A percentile compares a stretch with the other conserved stretches of the same genome.
These are phyloP conservation scores for Lophiostoma macrostomum DNA, from an alignment of 495 filamentous ascomycete species.

Conservation along the genomic window DNA sequence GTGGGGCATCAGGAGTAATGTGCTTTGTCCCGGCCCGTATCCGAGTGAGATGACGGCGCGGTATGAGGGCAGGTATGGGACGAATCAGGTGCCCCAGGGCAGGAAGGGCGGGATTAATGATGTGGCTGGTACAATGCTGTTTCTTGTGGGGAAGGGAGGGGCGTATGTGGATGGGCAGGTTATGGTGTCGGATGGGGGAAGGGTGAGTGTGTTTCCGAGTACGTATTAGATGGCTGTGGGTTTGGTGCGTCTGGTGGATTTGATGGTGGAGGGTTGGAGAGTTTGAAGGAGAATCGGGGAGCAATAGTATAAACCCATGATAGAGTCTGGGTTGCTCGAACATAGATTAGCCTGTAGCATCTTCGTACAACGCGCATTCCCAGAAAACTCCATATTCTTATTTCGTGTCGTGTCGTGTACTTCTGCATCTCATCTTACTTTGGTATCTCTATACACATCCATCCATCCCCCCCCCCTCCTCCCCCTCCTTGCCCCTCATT, in stretches of 20 bases:
- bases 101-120: conserved; percentile 56
- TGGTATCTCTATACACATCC: too few species aligned
- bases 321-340: too few species aligned
- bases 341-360: too few species aligned
- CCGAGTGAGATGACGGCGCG: conserved; percentile 60
- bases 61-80: conserved; percentile 44
- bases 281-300: too few species aligned
- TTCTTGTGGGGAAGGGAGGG: conserved; percentile 59
- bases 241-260: too few species aligned
- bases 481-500: not conserved
- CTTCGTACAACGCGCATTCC: too few species aligned
- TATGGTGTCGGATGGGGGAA: conserved; percentile 57
- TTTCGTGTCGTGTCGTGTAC: too few species aligned
- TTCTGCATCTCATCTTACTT: too few species aligned
- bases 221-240: too few species aligned
- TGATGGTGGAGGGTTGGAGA: too few species aligned
- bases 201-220: conserved; percentile 48
- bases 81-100: conserved; percentile 51
- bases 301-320: too few species aligned
- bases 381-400: too few species aligned
- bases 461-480: conserved; percentile 1
- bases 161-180: conserved; percentile 58
- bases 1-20: conserved; percentile 39
- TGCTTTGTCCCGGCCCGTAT: conserved; percentile 46
- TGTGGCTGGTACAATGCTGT: conserved; percentile 61